Percentiles rank a stretch among this genome's conserved stretches.
phyloP scores from a whole-genome alignment of 75 land plant genomes.

The Gnetum montanum region DNA sequence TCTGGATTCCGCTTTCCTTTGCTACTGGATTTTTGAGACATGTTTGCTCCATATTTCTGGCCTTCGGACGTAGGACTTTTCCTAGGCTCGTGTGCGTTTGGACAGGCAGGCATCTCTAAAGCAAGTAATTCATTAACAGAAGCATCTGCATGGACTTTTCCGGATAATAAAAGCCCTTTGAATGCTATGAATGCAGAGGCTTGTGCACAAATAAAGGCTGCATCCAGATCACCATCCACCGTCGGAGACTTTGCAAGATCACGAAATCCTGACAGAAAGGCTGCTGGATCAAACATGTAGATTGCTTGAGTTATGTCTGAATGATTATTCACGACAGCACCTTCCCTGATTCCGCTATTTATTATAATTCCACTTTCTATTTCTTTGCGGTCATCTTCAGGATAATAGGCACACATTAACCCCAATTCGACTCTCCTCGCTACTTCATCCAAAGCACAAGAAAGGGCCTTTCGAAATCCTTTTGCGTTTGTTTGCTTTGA shows the following conservation, averaged over 20 bases:
- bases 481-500: conserved; percentile 36
- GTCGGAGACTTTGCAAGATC: conserved; percentile 31
- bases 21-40: neutral
- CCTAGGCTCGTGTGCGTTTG: too few relatives aligned
- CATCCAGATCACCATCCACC: conserved; percentile 16
- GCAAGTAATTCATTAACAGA: conserved; percentile 8
- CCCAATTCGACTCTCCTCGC: conserved; percentile 43
- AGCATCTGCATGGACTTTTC: conserved; percentile 10
- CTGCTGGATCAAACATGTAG: conserved; percentile 28
- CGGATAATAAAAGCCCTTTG: conserved; percentile 29
- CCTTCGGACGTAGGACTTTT: neutral
- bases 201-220: conserved; percentile 39
- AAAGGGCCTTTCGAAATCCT: conserved; percentile 32
- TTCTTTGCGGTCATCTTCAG: conserved; percentile 18
- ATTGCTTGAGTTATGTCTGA: conserved; percentile 12
- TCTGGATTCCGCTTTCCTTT: conserved; percentile 6
- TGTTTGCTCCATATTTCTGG: neutral
- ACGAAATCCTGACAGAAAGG: conserved; percentile 24
- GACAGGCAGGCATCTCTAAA: neutral
- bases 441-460: conserved; percentile 42
- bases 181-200: conserved; percentile 26
- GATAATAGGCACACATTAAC: conserved; percentile 34
- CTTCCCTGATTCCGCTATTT: conserved; percentile 40
- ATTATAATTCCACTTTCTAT: conserved; percentile 22
- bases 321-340: conserved; percentile 13